Evolutionary conservation across 176 grass and related monocot genomes (phyloP), one percentile per base, ranked within the genome.

Genomic region (Carex parvula): DNA sequence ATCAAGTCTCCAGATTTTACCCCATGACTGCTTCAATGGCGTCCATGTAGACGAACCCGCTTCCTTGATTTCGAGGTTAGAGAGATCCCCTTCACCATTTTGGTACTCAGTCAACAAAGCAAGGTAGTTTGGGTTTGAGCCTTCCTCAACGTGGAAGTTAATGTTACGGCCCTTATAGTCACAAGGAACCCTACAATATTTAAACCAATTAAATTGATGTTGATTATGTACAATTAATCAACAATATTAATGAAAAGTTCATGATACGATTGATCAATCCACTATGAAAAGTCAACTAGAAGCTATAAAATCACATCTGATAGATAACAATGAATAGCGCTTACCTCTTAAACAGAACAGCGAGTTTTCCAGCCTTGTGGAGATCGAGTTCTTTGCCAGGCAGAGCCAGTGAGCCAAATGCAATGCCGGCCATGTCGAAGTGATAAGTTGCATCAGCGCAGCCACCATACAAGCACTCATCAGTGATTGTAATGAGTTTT

Each of bases 31-130:
- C 14, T 86, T 56, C 88, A 97, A 86, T 37, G 88, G 83, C 18
- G 87, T 96, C 94, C 94, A 96, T 75, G 16, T 3, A 13, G 74
- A 79, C n/a, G 65, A 79, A 65, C 56, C 70, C 0, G 90, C 85
- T 88, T 93, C 89, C 91, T 89, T 91, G 0, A 97, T 80, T 54
- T 97, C 91, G 44, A 97, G 91, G 33, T 87, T 84, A 12, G 92
- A 82, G 37, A 97, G 91, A 71, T 97, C 94, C 77, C 94, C 94
- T 91, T 97, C 91, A 66, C 91, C 94, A 80, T 92, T 90, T 84
- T 97, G 91, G 94, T 94, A 94, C 88, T 94, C 94, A 1, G 92
- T 88, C 16, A 97, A 81, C 57, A 97, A 37, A 15, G 94, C 89
- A 6, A 94, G 53, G 89, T 94, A 94, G 3, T 91, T 87, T 1